Evolutionary conservation across 2,329 filamentous ascomycete species (phyloP).

Genomic region (Arachnomyces sp.): DNA sequence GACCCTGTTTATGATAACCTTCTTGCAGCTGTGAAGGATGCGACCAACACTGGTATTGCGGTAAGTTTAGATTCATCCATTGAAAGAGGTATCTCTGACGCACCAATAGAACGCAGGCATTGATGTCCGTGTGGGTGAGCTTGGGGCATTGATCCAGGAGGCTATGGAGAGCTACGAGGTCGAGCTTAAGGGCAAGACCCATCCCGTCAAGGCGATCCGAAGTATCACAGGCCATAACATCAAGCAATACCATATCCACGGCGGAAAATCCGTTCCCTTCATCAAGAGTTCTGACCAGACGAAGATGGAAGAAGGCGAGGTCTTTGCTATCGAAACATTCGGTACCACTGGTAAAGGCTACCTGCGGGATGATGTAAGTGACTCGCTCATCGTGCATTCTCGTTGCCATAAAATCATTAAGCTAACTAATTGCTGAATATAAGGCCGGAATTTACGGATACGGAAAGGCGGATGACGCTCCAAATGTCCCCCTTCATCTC

Average conservation of each 20-base stretch:
- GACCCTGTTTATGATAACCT: constrained; percentile 68
- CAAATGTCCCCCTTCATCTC: constrained; percentile 33
- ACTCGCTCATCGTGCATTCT: not conserved
- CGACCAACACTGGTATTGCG: constrained; percentile 55
- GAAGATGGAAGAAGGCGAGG: constrained; percentile 52
- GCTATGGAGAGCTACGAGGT: constrained; percentile 56
- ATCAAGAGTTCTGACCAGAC: constrained; percentile 42
- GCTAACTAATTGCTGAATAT: constrained; percentile 9
- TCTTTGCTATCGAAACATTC: constrained; percentile 53
- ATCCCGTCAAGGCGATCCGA: constrained; percentile 47
- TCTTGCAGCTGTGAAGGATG: constrained; percentile 62
- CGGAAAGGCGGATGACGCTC: constrained; percentile 34
- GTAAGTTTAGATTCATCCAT: constrained; percentile 16
- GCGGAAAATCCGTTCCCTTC: constrained; percentile 49
- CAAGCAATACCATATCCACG: constrained; percentile 47
- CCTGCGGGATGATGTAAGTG: constrained; percentile 38
- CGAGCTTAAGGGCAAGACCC: constrained; percentile 43
- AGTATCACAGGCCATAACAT: constrained; percentile 51
- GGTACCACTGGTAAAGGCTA: constrained; percentile 47
- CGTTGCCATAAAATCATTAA: not conserved
- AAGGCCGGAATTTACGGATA: constrained; percentile 48
- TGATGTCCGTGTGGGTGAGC: constrained; percentile 47
- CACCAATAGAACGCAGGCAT: constrained; percentile 41
- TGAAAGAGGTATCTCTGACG: constrained; percentile 7
- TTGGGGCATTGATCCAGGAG: constrained; percentile 52